A percentile compares a stretch with the other conserved stretches of the same genome.
phyloP scores from a whole-genome alignment of 176 grass and related monocot genomes.

The Oropetium thomaeum region DNA sequence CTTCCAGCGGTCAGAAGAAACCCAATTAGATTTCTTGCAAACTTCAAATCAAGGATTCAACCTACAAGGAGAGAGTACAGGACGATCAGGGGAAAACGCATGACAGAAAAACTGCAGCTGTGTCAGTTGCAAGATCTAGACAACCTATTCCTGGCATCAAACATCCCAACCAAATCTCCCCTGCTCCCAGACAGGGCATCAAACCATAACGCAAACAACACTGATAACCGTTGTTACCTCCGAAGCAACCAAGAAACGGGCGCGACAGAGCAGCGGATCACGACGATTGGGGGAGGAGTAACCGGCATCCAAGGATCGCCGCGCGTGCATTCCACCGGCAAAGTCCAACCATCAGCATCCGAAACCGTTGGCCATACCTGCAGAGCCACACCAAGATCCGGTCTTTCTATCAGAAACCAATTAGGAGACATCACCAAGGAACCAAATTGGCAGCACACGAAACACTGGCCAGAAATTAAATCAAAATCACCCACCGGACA shows the following conservation, averaged over 20 bases:
- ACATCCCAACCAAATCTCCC: conserved; percentile 2
- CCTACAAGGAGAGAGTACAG: conserved; percentile 2
- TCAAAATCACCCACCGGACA: background rate
- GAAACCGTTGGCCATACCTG: conserved; percentile 6
- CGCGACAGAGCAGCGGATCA: background rate
- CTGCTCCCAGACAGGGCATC: conserved; percentile 20
- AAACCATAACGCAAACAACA: background rate
- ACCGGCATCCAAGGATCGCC: background rate
- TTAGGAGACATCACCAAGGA: background rate
- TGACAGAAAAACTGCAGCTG: background rate
- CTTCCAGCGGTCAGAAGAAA: conserved; percentile 18
- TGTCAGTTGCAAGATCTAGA: conserved; percentile 1
- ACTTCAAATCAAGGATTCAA: conserved; percentile 18
- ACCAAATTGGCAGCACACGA: background rate
- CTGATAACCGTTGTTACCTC: background rate
- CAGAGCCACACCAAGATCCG: background rate
- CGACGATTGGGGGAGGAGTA: conserved; percentile 2
- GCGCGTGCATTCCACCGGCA: conserved; percentile 2
- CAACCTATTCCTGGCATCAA: background rate
- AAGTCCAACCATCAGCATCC: background rate
- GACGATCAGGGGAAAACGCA: background rate
- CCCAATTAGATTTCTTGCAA: background rate
- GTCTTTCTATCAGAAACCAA: background rate
- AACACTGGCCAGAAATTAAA: background rate
- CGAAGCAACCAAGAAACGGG: background rate